phyloP scores from a whole-genome alignment of 441 rosid genomes.

The Adansonia madagascariensis region DNA sequence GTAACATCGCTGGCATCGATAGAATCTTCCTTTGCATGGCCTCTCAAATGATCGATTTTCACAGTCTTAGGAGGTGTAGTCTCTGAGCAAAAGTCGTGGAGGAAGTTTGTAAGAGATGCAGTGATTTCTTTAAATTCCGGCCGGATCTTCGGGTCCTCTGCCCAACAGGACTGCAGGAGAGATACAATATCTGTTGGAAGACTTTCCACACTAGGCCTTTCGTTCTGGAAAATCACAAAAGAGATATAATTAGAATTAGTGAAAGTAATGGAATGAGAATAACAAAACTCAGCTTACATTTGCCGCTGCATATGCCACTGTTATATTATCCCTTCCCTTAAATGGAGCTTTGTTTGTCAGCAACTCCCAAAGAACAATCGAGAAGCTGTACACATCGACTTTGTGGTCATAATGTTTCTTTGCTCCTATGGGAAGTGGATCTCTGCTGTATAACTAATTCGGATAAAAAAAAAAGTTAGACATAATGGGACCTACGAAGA shows the following conservation, averaged over 20 bases:
- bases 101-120: constrained; percentile 31
- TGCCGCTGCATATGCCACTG: constrained; percentile 46
- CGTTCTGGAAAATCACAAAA: constrained; percentile 42
- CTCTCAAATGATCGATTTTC: constrained; percentile 22
- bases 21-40: constrained; percentile 14
- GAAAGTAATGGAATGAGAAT: constrained; percentile 26
- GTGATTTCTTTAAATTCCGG: constrained; percentile 61
- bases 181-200: constrained; percentile 42
- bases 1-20: constrained; percentile 19
- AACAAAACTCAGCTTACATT: constrained; percentile 38
- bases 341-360: constrained; percentile 59
- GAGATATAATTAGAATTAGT: constrained; percentile 1
- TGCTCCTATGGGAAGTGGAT: constrained; percentile 48
- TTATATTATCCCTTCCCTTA: constrained; percentile 32
- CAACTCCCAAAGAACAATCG: constrained; percentile 70
- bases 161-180: constrained; percentile 67
- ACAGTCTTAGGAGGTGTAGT: constrained; percentile 14
- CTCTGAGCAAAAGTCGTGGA: constrained; percentile 29
- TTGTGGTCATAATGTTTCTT: constrained; percentile 75
- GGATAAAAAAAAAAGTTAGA: constrained; percentile 19
- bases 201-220: constrained; percentile 56
- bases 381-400: constrained; percentile 73
- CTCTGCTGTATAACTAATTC: constrained; percentile 50
- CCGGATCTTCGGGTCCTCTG: constrained; percentile 47
- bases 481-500: neutral